Evolutionary conservation across 371 early-diverging fungal genomes (phyloP), one percentile per base, ranked within the genome.

Genomic region (Capillidium heterosporum): DNA sequence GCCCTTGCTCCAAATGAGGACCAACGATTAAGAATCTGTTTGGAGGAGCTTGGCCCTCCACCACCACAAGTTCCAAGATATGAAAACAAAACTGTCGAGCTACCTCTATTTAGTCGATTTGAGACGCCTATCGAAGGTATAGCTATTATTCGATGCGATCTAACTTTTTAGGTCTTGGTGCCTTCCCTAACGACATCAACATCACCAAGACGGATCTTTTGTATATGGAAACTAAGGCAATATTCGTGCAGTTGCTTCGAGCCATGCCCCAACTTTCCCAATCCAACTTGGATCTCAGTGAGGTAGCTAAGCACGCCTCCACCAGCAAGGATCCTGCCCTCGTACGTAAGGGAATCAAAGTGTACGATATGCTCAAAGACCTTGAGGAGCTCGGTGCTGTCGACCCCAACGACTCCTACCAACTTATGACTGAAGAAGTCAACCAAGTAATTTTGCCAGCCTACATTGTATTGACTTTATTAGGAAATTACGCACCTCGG

Each of bases 191-290:
- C 26, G 89, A 90, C 65, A 84, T 82, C 57, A 85, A 85, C 54
- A 76, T 91, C 42, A 89, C 91, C 24, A 84, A 88, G 63, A 84
- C 83, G 59, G 95, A 95, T 58, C 85, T 91, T 53, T 71, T 92
- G 65, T 95, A 91, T 62, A 88, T 91, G 80, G 93, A 93, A 65
- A 84, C 93, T 26, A 93, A 93, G 63, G 83, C 94, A 0, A 78
- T 90, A 10, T 81, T 89, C 66, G 92, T 95, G 2, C 93, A 93
- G 63, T 71, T 95, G 27, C 76, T 95, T 27, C 91, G 95, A 61
- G 78, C 82, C 10, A 69, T 85, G 57, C 84, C 87, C 39, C 80
- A 80, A 40, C 57, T 79, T 17, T 67, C 75, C 5, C 60, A 67
- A 2, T 65, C 64, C 32, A 62, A 71, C 10, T 63, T 68, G 4